phyloP scores from a whole-genome alignment of 2,329 filamentous ascomycete genomes.

The Monosporascus sp. region DNA sequence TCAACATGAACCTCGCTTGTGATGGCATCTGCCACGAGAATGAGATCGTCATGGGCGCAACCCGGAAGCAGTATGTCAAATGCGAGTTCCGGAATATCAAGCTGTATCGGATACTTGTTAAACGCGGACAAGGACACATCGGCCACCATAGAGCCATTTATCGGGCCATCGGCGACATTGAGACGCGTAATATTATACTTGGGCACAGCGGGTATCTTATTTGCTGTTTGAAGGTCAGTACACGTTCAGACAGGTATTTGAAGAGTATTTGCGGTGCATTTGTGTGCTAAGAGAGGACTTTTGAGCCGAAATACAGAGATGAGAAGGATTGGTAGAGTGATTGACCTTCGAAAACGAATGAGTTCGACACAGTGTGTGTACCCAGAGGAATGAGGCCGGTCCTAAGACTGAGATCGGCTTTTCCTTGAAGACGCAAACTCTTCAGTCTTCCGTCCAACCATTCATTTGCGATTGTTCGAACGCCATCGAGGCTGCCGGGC shows the following conservation, averaged over 20 bases:
- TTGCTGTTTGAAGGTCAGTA: conserved; percentile 47
- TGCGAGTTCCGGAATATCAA: conserved; percentile 72
- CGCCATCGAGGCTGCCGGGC: conserved; percentile 70
- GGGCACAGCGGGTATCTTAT: conserved; percentile 71
- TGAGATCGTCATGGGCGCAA: conserved; percentile 67
- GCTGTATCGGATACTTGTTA: conserved; percentile 74
- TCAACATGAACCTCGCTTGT: conserved; percentile 64
- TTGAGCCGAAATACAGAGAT: conserved; percentile 57
- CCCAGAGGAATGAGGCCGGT: conserved; percentile 78
- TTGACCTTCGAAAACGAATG: conserved; percentile 79
- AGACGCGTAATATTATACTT: conserved; percentile 77
- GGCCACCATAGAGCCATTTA: conserved; percentile 66
- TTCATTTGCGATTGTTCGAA: conserved; percentile 78
- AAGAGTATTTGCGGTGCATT: conserved; percentile 9
- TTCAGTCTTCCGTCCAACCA: conserved; percentile 78
- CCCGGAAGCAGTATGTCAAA: conserved; percentile 85
- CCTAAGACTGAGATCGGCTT: conserved; percentile 67
- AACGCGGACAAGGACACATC: conserved; percentile 68
- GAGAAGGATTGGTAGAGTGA: conserved; percentile 61
- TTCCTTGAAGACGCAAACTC: conserved; percentile 66
- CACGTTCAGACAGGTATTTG: conserved; percentile 9
- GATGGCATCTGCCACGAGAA: conserved; percentile 71
- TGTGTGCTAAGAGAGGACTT: conserved; percentile 36
- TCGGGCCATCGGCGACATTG: conserved; percentile 65
- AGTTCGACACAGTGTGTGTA: conserved; percentile 68